Conservation (phyloP, 345 rosid genomes). For the Nephelium lappaceum region DNA sequence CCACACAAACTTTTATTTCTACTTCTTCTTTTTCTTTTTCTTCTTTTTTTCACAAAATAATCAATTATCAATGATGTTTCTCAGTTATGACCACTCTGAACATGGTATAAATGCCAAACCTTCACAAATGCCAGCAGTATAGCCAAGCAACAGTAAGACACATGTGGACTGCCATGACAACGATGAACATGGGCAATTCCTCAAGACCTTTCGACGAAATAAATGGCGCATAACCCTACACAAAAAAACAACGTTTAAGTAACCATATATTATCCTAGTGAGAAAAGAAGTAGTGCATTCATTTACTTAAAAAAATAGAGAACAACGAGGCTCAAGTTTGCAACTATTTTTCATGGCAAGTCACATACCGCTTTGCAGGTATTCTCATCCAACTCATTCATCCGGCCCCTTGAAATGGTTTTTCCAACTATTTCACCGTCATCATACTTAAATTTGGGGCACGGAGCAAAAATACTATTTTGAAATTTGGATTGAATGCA, state of each 20-base stretch:
- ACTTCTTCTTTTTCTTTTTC: background rate
- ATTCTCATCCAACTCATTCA: constrained; percentile 45
- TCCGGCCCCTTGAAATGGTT: constrained; percentile 49
- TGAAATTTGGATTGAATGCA: constrained; percentile 92
- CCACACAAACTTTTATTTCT: background rate
- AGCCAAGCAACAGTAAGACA: constrained; percentile 92
- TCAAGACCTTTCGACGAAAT: constrained; percentile 90
- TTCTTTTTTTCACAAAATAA: too few relatives aligned
- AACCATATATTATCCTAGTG: background rate
- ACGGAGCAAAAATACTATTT: constrained; percentile 70
- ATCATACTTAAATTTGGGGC: constrained; percentile 60
- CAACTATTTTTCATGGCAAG: constrained; percentile 5
- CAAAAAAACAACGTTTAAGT: constrained; percentile 16
- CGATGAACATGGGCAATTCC: constrained; percentile 91
- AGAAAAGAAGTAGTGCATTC: background rate
- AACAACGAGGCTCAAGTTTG: constrained; percentile 5
- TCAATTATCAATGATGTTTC: constrained; percentile 7
- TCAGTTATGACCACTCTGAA: constrained; percentile 6
- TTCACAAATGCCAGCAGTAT: constrained; percentile 91
- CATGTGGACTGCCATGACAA: constrained; percentile 94
- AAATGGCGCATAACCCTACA: constrained; percentile 85
- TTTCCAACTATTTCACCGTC: constrained; percentile 39
- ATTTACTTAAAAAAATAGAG: background rate
- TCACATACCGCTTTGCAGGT: constrained; percentile 73
- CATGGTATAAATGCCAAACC: constrained; percentile 40